Evolutionary conservation across 1,139 yeast species (phyloP), one percentile per base, ranked within the genome.

Genomic region (Ashbya aceris): DNA sequence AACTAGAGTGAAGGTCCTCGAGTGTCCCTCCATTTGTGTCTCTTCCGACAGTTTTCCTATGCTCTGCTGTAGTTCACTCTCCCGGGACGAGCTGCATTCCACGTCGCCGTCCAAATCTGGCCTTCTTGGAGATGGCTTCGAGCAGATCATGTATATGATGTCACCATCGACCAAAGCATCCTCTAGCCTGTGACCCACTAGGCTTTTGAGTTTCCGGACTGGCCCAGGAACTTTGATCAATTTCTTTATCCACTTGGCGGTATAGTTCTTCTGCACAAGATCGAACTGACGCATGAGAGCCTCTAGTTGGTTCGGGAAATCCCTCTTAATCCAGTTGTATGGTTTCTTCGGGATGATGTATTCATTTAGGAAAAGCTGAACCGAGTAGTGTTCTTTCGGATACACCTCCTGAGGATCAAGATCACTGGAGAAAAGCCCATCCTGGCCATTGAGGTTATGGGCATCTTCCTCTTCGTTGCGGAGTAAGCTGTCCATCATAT

Each of bases 191-290:
- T 34, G 29, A 4, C 37, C 37, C 4, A 14, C 29, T 3, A 34
- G n/a, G 29, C 29, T 34, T 34, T 23, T 34, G 11, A 34, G 37
- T 8, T 34, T 34, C 4, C 37, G 30, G n/a, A 34, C 27, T 7
- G 37, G 37, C n/a, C 37, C 37, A 6, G 37, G 11, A 17, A 34
- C 14, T 10, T 9, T 12, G 3, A 41, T 37, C 20, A 31, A 33
- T 33, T 33, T 38, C 30, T 41, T 41, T 17, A 41, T 10, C 44
- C 44, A 41, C 17, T 31, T 38, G 29, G 39, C 27, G 4, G 40
- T 41, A 27, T 38, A 41, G 27, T 41, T 36, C 33, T 38, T 37
- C 35, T 36, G 39, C 9, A 37, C 23, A 9, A 11, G 34, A 17
- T 41, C 44, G 33, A 41, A 41, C 13, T 33, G 32, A 17, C 38